These are phyloP conservation scores for Fragaria iinumae DNA, from an alignment of 306 rosid species.

Conservation along the genomic window DNA sequence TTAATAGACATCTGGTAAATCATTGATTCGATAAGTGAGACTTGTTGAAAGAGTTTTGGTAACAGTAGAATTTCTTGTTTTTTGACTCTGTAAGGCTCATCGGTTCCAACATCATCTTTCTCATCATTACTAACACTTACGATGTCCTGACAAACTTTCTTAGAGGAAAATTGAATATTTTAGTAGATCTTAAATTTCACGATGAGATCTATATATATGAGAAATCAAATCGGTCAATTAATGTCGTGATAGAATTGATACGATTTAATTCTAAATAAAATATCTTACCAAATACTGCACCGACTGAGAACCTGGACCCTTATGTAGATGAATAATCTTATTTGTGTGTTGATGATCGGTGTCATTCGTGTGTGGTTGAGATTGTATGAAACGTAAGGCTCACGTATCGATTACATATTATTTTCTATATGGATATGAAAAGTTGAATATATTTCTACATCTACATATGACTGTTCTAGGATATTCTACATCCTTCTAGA, in stretches of 20 bases:
- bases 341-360: background rate
- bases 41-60: too few species aligned
- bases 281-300: background rate
- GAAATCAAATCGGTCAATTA: background rate
- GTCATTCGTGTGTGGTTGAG: background rate
- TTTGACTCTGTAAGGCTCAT: too few species aligned
- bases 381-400: background rate
- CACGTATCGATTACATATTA: background rate
- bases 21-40: too few species aligned
- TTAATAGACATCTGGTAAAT: too few species aligned
- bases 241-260: background rate
- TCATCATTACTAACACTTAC: too few species aligned
- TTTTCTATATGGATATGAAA: background rate
- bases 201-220: background rate
- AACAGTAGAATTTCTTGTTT: too few species aligned
- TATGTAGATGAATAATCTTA: background rate
- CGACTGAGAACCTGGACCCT: background rate
- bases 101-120: too few species aligned
- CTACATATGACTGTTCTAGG: too few species aligned
- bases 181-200: background rate
- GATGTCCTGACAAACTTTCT: too few species aligned
- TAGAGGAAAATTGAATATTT: background rate
- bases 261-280: background rate
- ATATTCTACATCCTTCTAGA: too few species aligned
- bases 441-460: background rate